Percentiles rank a stretch among this genome's conserved stretches.
These are phyloP conservation scores for Acanthamoeba sp. DNA, from an alignment of 208 protist species.

Conservation along the genomic window DNA sequence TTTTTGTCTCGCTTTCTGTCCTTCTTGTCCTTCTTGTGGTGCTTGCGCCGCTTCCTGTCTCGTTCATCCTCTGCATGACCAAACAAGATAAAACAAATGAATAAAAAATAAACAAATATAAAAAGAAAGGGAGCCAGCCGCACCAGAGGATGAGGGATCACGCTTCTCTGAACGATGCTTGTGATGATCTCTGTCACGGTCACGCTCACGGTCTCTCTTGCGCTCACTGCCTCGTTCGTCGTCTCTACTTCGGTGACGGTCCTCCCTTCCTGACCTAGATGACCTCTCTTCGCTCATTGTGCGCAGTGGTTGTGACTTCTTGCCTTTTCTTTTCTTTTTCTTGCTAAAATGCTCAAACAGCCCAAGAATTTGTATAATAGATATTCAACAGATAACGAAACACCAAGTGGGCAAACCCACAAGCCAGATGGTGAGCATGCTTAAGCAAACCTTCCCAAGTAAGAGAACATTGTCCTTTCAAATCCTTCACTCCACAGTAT, in stretches of 20 bases:
- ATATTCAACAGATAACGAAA: too few species aligned
- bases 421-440: too few species aligned
- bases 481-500: too few species aligned
- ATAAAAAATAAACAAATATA: background rate
- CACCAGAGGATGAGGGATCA: slow-evolving; percentile 7
- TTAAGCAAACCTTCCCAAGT: too few species aligned
- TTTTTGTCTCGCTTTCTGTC: slow-evolving; percentile 33
- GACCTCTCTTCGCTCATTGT: slow-evolving; percentile 4
- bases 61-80: background rate
- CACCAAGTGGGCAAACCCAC: too few species aligned
- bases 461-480: too few species aligned
- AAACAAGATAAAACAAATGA: background rate
- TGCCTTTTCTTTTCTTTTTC: background rate
- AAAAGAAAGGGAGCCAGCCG: background rate
- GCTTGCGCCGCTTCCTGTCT: slow-evolving; percentile 14
- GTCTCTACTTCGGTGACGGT: background rate
- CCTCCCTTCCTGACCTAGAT: background rate
- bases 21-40: slow-evolving; percentile 8
- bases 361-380: too few species aligned
- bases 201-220: background rate
- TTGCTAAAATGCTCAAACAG: too few species aligned
- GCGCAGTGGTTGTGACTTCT: background rate
- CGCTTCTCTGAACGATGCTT: background rate
- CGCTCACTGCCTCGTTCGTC: background rate
- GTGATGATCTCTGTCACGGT: background rate